Percentiles rank a stretch among this genome's conserved stretches.
phyloP scores from a whole-genome alignment of 805 yeast genomes.

The Saccharomyces cerevisiae region DNA sequence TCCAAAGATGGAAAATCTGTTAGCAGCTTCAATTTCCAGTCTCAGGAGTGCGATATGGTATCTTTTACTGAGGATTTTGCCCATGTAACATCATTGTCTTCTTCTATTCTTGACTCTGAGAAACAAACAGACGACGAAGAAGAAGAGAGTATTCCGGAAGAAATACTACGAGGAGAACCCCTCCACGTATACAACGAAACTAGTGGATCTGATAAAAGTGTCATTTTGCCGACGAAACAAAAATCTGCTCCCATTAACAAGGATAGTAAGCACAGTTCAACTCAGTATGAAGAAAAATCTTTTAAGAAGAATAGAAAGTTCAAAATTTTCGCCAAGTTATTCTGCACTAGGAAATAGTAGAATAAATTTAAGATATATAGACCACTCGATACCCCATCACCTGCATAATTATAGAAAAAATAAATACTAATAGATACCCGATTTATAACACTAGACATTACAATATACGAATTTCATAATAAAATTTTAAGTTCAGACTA shows the following conservation, averaged over 20 bases:
- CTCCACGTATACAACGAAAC: not conserved
- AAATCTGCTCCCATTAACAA: not conserved
- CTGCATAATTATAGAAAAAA: not conserved
- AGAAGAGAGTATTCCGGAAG: not conserved
- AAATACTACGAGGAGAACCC: not conserved
- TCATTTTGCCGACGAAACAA: not conserved
- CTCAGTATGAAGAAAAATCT: not conserved
- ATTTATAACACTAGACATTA: not conserved
- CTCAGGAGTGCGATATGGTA: not conserved
- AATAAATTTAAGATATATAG: not conserved
- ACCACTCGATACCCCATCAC: not conserved
- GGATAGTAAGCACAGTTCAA: not conserved
- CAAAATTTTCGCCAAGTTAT: not conserved
- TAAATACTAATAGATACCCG: not conserved
- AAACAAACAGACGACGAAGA: not conserved
- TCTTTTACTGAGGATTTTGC: not conserved
- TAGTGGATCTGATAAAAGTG: not conserved
- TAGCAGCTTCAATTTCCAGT: not conserved
- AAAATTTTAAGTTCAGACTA: slow-evolving; percentile 32
- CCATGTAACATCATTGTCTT: not conserved
- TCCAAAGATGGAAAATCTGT: not conserved
- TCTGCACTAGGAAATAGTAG: not conserved
- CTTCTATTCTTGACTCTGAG: not conserved
- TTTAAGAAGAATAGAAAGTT: not conserved
- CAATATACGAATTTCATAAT: not conserved